A percentile compares a stretch with the other conserved stretches of the same genome.
phyloP scores from a whole-genome alignment of 2,329 filamentous ascomycete genomes.

The Neobulgaria alba region DNA sequence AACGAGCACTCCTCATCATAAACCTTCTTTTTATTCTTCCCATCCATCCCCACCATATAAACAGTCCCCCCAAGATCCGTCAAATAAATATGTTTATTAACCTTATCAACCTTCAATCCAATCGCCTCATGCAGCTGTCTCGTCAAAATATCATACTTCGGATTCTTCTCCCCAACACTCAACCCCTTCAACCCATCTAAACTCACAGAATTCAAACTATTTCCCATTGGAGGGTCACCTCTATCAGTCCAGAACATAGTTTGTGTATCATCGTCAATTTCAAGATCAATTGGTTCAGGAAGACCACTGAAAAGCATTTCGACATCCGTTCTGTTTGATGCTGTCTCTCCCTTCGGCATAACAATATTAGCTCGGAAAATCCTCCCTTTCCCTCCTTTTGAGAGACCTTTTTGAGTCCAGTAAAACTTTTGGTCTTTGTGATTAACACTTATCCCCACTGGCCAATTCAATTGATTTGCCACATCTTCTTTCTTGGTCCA shows the following conservation, averaged over 20 bases:
- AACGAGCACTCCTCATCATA: neutral
- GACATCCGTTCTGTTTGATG: conserved; percentile 6
- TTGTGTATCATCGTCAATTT: conserved; percentile 38
- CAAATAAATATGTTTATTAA: conserved; percentile 31
- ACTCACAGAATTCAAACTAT: conserved; percentile 37
- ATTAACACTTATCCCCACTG: conserved; percentile 46
- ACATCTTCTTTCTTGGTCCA: conserved; percentile 4
- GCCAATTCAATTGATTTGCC: conserved; percentile 34
- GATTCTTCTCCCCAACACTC: conserved; percentile 4
- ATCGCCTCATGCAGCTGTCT: conserved; percentile 38
- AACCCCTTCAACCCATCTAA: neutral
- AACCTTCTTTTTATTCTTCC: conserved; percentile 11
- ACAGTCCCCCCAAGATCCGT: conserved; percentile 35
- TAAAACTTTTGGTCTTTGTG: conserved; percentile 38
- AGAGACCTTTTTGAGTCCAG: conserved; percentile 52
- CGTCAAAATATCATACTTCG: conserved; percentile 22
- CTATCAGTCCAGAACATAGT: conserved; percentile 53
- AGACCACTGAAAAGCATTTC: conserved; percentile 32
- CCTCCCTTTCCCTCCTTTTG: conserved; percentile 41
- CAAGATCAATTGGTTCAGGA: conserved; percentile 49
- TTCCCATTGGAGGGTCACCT: conserved; percentile 47
- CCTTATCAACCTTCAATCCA: conserved; percentile 34
- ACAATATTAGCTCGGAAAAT: conserved; percentile 43
- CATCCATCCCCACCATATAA: conserved; percentile 30
- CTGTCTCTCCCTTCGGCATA: conserved; percentile 26